Conservation (phyloP, 1,139 yeast genomes). For the Blastobotrys malaysiensis region DNA sequence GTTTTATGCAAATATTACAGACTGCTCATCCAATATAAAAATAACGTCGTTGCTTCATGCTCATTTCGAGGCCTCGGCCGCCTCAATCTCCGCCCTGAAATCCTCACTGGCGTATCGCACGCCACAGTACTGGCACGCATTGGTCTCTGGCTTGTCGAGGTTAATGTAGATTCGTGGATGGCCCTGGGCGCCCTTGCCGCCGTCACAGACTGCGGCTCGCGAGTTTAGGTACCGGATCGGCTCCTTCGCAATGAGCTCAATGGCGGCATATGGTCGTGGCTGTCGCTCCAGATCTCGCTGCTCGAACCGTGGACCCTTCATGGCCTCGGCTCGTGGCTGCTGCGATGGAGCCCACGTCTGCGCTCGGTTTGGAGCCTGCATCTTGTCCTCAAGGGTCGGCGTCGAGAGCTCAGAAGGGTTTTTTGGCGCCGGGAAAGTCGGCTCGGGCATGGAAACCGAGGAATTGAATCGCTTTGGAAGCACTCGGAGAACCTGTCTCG, state of each 20-base stretch:
- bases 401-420: slow-evolving; percentile 5
- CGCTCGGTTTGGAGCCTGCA: slow-evolving; percentile 73
- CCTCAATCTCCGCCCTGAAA: slow-evolving; percentile 16
- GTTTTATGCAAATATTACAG: not conserved
- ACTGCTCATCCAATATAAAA: not conserved
- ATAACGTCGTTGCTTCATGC: not conserved
- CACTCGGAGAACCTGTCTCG: slow-evolving; percentile 1
- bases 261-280: slow-evolving; percentile 82
- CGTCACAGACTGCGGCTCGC: slow-evolving; percentile 76
- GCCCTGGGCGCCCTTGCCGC: slow-evolving; percentile 73
- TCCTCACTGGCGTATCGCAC: slow-evolving; percentile 19
- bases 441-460: not conserved
- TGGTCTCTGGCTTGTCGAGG: slow-evolving; percentile 67
- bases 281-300: slow-evolving; percentile 62
- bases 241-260: slow-evolving; percentile 69
- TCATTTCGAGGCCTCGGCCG: slow-evolving; percentile 14
- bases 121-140: slow-evolving; percentile 69
- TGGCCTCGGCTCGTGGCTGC: slow-evolving; percentile 53
- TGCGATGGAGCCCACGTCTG: slow-evolving; percentile 71
- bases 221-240: slow-evolving; percentile 63
- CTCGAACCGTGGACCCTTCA: slow-evolving; percentile 63
- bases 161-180: slow-evolving; percentile 83
- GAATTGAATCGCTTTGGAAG: slow-evolving; percentile 9
- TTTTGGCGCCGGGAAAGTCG: slow-evolving; percentile 7
- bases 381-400: slow-evolving; percentile 9